Evolutionary conservation across 1,284 basidiomycete species (phyloP), one percentile per base, ranked within the genome.

Genomic region (Afroboletus lepidellus): DNA sequence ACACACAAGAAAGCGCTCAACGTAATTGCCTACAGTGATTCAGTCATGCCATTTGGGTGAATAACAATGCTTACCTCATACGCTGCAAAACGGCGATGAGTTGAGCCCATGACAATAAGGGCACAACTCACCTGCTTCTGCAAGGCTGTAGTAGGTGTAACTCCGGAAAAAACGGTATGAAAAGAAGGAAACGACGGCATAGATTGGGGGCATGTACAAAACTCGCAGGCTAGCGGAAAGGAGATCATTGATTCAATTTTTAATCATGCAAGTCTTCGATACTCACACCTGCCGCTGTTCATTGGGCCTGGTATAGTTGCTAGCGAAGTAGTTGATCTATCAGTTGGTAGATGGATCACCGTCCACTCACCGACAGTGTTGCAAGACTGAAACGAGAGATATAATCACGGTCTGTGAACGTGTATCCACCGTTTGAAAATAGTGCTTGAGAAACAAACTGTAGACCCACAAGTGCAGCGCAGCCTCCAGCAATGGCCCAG

Each of bases 131-230:
- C 87, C 79, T 53, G 83, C 76, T 76, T 90, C 80, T 44, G 84
- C 77, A 36, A 94, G 79, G 27, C 83, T 83, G 66, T 91, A 94
- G 68, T 94, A 92, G 34, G 86, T 90, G 66, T 90, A 92, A 56
- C 77, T 74, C 45, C 87, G 79, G 75, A 92, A 94, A 72, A 75
- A 94, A 5, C 92, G 81, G 63, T 92, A 95, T 21, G 90, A 91
- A 63, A 92, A 83, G 77, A 94, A 94, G 1, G 90, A 92, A 53
- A 94, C 83, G 63, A 94, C 73, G n/a, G 87, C 85, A 69, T 90
- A 93, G 44, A 91, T 76, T 3, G 83, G 79, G 3, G 88, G 88
- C 88, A 91, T 88, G 62, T 90, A 91, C 57, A 91, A 66, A 51
- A 91, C 82, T 54, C 89, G 82, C 29, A 90, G 69, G 29, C 65